A percentile compares a stretch with the other conserved stretches of the same genome.
Evolutionary conservation across 768 basidiomycete genomes (phyloP).

Genomic region (Mycena olivaceomarginata): DNA sequence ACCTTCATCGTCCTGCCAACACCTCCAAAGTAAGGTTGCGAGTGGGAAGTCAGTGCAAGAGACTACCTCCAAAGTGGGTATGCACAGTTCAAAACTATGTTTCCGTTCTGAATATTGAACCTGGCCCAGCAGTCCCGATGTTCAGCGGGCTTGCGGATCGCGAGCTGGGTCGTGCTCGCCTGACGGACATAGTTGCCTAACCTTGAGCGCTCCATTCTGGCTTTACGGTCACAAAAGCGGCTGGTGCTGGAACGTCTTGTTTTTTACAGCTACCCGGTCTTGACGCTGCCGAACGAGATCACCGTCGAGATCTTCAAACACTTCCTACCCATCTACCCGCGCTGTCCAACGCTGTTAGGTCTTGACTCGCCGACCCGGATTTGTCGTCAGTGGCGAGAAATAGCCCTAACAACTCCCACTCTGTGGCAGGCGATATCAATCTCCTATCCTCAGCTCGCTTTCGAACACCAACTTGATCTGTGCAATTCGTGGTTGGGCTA

Average conservation of each 20-base stretch:
- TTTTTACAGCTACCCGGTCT: neutral
- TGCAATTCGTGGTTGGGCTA: neutral
- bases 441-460: no score
- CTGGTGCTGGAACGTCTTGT: neutral
- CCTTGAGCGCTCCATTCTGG: neutral
- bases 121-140: no score
- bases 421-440: neutral
- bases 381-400: neutral
- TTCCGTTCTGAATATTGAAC: no score
- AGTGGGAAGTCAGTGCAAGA: no score
- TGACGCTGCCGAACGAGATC: neutral
- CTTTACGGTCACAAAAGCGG: neutral
- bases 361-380: neutral
- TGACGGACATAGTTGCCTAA: neutral
- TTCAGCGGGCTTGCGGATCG: no score
- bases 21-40: no score
- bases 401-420: neutral
- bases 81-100: no score
- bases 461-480: neutral
- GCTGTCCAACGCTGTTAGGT: neutral
- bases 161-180: neutral
- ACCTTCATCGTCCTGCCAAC: no score
- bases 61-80: no score
- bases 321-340: neutral
- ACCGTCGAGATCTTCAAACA: neutral